These are phyloP conservation scores for Fabrea salina DNA, from an alignment of 169 alveolate genomes.

Conservation along the genomic window DNA sequence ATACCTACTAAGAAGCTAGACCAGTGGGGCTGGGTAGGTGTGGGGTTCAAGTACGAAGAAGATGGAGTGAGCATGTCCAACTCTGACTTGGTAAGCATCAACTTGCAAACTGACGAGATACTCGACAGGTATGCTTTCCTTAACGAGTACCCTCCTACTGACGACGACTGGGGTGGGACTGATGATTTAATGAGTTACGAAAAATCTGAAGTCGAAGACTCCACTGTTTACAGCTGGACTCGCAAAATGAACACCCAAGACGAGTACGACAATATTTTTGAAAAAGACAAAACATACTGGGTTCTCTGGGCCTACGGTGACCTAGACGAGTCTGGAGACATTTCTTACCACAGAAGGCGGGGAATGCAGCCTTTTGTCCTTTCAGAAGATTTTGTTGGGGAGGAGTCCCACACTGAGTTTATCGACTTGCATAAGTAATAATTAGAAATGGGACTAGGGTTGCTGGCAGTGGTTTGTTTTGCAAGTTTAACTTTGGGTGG, in stretches of 20 bases:
- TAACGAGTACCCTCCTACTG: neutral
- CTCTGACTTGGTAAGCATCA: neutral
- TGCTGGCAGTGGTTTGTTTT: no score
- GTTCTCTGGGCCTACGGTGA: neutral
- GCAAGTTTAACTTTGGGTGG: no score
- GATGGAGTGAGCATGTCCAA: neutral
- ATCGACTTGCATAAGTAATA: no score
- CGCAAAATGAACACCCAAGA: neutral
- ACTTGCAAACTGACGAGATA: neutral
- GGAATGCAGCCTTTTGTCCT: no score
- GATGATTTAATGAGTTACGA: neutral
- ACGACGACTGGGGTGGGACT: neutral
- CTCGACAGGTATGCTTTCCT: neutral
- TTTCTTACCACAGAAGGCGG: no score
- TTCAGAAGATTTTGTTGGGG: no score
- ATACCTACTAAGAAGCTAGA: neutral
- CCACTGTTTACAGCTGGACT: neutral
- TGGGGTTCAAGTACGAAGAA: neutral
- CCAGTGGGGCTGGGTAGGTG: neutral
- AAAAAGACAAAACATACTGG: neutral
- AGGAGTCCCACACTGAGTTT: no score
- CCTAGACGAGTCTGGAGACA: no score
- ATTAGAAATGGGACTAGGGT: no score
- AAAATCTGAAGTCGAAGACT: neutral
- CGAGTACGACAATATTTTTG: neutral